These are phyloP conservation scores for Pilaira anomala DNA, from an alignment of 192 early-diverging fungal species.

Conservation along the genomic window DNA sequence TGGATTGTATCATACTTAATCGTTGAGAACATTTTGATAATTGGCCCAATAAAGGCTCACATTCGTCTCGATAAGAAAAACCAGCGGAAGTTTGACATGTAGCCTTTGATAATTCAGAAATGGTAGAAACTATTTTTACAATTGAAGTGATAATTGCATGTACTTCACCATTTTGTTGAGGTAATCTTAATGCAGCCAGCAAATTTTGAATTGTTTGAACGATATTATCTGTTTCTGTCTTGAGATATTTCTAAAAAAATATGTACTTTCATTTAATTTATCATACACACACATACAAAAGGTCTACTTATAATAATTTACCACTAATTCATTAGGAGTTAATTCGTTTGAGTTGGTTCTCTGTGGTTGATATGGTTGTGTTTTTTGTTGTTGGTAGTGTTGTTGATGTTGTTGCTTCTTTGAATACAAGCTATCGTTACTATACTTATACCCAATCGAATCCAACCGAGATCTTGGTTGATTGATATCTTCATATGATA, in stretches of 20 bases:
- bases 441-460: too few species aligned
- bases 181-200: constrained; percentile 55
- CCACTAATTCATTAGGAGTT: constrained; percentile 7
- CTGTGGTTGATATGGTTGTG: background rate
- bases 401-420: background rate
- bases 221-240: constrained; percentile 70
- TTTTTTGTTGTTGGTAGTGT: background rate
- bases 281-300: too few species aligned
- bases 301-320: constrained; percentile 14
- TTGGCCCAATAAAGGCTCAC: too few species aligned
- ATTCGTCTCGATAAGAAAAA: too few species aligned
- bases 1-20: too few species aligned
- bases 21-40: too few species aligned
- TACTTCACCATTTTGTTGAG: constrained; percentile 28
- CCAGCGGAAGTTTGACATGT: too few species aligned
- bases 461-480: too few species aligned
- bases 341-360: background rate
- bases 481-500: too few species aligned
- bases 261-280: background rate
- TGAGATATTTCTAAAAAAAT: constrained; percentile 57
- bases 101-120: too few species aligned
- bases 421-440: too few species aligned
- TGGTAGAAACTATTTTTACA: constrained; percentile 44
- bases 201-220: constrained; percentile 77
- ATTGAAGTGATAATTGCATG: constrained; percentile 36